These are phyloP conservation scores for Thelonectria olida DNA, from an alignment of 2,329 filamentous ascomycete genomes.

Conservation along the genomic window DNA sequence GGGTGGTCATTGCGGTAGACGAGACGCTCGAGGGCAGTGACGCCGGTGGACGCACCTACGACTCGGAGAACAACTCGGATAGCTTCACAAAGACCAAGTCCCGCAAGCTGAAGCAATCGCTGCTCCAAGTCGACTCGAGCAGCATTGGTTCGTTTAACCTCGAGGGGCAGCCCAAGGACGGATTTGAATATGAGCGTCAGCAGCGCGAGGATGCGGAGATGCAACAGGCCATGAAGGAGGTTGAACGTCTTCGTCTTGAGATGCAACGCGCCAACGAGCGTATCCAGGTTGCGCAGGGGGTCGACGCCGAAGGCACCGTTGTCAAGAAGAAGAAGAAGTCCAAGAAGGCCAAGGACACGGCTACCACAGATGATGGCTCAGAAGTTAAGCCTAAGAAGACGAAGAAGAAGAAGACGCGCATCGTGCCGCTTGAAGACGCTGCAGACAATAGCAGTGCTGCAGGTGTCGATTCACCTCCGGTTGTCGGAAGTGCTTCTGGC, in stretches of 20 bases:
- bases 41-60: constrained; percentile 59
- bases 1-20: constrained; percentile 75
- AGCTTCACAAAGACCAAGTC: constrained; percentile 58
- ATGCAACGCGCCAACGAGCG: constrained; percentile 87
- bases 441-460: constrained; percentile 31
- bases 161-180: constrained; percentile 52
- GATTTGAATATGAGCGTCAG: constrained; percentile 70
- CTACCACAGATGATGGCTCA: constrained; percentile 17
- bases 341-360: constrained; percentile 57
- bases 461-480: constrained; percentile 25
- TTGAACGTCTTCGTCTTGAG: constrained; percentile 85
- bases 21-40: constrained; percentile 71
- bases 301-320: constrained; percentile 70
- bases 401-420: constrained; percentile 45
- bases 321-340: constrained; percentile 68
- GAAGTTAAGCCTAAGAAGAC: constrained; percentile 39
- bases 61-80: constrained; percentile 63
- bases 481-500: constrained; percentile 23
- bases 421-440: constrained; percentile 24
- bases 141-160: constrained; percentile 79
- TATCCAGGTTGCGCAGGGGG: constrained; percentile 75
- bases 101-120: constrained; percentile 65
- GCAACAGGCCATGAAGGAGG: constrained; percentile 86
- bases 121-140: constrained; percentile 89
- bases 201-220: constrained; percentile 87